Evolutionary conservation across 768 basidiomycete genomes (phyloP).

Genomic region (Russula olivacea): DNA sequence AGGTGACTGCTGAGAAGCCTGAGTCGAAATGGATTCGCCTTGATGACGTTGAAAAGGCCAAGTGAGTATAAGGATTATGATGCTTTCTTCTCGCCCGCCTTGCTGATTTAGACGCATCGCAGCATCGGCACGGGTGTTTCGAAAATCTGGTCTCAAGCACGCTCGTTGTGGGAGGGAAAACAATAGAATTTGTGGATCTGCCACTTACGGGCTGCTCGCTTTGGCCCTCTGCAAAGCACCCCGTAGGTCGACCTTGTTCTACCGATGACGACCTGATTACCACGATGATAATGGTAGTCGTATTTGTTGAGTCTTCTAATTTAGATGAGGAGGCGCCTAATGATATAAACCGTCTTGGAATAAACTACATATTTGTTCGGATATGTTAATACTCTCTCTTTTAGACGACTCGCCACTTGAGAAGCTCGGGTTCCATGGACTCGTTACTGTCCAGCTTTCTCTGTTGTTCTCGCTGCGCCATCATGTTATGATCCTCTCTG

Average conservation of each 20-base stretch:
- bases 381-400: background rate
- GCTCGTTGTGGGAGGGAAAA: conserved; percentile 39
- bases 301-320: background rate
- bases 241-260: background rate
- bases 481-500: too few relatives aligned
- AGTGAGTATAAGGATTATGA: conserved; percentile 1
- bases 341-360: background rate
- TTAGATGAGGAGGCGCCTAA: too few relatives aligned
- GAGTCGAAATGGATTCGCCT: conserved; percentile 15
- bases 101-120: background rate
- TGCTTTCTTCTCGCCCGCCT: background rate
- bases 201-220: background rate
- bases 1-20: background rate
- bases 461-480: too few relatives aligned
- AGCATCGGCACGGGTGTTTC: conserved; percentile 71
- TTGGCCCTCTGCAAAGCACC: too few relatives aligned
- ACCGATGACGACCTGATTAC: background rate
- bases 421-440: background rate
- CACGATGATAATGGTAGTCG: background rate
- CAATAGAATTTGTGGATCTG: background rate
- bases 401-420: background rate
- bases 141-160: conserved; percentile 65
- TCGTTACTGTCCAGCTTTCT: too few relatives aligned
- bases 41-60: conserved; percentile 12
- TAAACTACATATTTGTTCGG: background rate